phyloP scores from a whole-genome alignment of 2,329 filamentous ascomycete species.

The Colletotrichum theobromicola region DNA sequence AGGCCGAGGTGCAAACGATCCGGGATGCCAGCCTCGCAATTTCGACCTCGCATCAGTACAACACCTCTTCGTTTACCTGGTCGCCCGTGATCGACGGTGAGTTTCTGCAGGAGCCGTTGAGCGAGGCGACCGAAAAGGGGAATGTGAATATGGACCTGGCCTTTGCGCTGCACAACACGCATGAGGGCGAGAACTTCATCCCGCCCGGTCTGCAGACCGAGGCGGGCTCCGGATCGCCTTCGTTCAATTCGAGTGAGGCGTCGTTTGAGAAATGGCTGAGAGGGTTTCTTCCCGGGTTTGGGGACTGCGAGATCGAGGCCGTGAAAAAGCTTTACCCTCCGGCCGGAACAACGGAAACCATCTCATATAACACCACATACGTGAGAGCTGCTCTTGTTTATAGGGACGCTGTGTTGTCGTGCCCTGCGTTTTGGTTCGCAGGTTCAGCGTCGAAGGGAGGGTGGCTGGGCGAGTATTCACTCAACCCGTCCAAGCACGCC shows the following conservation, averaged over 20 bases:
- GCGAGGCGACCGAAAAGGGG: conserved; percentile 40
- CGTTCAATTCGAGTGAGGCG: conserved; percentile 54
- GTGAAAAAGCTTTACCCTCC: conserved; percentile 53
- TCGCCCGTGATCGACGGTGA: conserved; percentile 63
- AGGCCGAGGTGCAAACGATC: conserved; percentile 55
- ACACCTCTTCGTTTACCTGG: conserved; percentile 63
- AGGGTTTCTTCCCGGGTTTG: conserved; percentile 58
- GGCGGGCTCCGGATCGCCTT: conserved; percentile 34
- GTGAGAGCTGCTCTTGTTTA: conserved; percentile 61
- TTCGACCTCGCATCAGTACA: conserved; percentile 54
- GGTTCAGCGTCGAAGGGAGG: conserved; percentile 45
- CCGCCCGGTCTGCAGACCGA: conserved; percentile 49
- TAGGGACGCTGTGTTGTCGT: conserved; percentile 63
- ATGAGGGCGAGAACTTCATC: conserved; percentile 68
- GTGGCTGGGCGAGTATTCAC: conserved; percentile 65
- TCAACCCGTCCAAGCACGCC: conserved; percentile 62
- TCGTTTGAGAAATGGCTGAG: conserved; percentile 58
- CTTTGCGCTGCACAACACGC: conserved; percentile 65
- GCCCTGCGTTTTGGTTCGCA: conserved; percentile 64
- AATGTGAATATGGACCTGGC: conserved; percentile 49
- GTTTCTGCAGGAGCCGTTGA: conserved; percentile 56
- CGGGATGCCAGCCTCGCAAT: conserved; percentile 57
- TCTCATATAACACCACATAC: conserved; percentile 55
- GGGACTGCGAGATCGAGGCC: conserved; percentile 37
- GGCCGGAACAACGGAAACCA: conserved; percentile 50